A percentile compares a stretch with the other conserved stretches of the same genome.
Evolutionary conservation across 768 basidiomycete species (phyloP).

Genomic region (Trametes maxima): DNA sequence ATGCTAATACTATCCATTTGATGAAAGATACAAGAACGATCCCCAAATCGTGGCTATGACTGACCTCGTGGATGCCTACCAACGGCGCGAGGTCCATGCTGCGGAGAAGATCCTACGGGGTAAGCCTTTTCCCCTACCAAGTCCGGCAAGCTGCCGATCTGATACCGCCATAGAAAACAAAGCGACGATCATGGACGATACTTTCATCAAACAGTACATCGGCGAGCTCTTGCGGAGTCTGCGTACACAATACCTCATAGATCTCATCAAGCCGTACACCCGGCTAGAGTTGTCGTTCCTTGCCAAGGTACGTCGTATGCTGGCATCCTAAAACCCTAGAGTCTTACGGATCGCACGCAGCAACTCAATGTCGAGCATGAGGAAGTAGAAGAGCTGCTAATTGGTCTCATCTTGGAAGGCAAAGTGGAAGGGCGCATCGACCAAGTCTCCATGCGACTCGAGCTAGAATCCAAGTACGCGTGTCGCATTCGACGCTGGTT

Average conservation of each 20-base stretch:
- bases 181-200: conserved; percentile 94
- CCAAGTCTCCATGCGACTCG: conserved; percentile 91
- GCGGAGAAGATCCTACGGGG: conserved; percentile 95
- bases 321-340: neutral
- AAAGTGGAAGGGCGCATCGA: conserved; percentile 97
- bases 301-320: conserved; percentile 63
- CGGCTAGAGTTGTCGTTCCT: conserved; percentile 92
- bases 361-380: conserved; percentile 93
- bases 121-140: conserved; percentile 34
- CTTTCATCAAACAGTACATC: conserved; percentile 94
- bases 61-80: conserved; percentile 94
- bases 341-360: conserved; percentile 41
- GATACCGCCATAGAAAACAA: conserved; percentile 68
- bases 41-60: conserved; percentile 99
- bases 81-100: conserved; percentile 93
- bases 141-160: neutral
- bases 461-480: conserved; percentile 83
- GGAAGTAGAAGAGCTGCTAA: conserved; percentile 93
- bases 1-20: neutral
- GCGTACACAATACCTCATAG: conserved; percentile 95
- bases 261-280: conserved; percentile 97
- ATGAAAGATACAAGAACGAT: conserved; percentile 86
- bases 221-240: conserved; percentile 93
- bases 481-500: neutral
- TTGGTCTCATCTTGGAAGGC: conserved; percentile 94